Evolutionary conservation across 306 rosid species (phyloP), one percentile per base, ranked within the genome.

Genomic region (Sicyos edulis): DNA sequence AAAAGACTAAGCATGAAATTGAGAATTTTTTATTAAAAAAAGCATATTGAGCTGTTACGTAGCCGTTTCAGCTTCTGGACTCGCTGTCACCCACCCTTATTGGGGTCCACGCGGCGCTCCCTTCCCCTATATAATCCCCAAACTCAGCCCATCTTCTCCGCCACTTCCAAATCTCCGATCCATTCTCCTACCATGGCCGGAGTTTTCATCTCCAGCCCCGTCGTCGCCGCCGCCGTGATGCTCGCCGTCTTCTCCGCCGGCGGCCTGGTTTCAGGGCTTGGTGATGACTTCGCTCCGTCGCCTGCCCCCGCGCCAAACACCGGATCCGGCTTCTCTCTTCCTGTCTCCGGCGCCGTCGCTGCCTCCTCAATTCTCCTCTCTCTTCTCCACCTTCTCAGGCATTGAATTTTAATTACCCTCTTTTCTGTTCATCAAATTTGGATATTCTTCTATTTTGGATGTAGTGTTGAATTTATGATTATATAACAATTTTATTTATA

Each of bases 331-430:
- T 53, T 42, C 59, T 62, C 77, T 54, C 52, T 65, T 0, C 74
- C 55, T 32, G 50, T 79, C 47, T 71, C 83, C 19, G 73, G 26
- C 10, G 73, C 54, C 15, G 63, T 21, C 14, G 8, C 70, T 37
- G 77, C 17, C 51, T 79, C 72, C 32, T 70, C 83, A 4, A 14
- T 62, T 15, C 21, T 75, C 73, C 47, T 75, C 32, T 75, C 83
- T 34, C 63, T 79, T 5, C 17, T 75, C 12, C 72, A 75, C 79
- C 26, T 74, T 71, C 62, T 61, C 47, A 40, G 45, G 61, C 72
- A 45, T 32, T 63, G n/a, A 59, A 10, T 17, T 40, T 7, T n/a
- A n/a, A n/a, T n/a, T n/a, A n/a, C n/a, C n/a, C n/a, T n/a, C n/a
- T n/a, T n/a, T n/a, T n/a, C n/a, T n/a, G n/a, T n/a, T n/a, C n/a